Base-by-base conservation (phyloP, 495 filamentous ascomycete species). In the Amorphotheca resinae region DNA sequence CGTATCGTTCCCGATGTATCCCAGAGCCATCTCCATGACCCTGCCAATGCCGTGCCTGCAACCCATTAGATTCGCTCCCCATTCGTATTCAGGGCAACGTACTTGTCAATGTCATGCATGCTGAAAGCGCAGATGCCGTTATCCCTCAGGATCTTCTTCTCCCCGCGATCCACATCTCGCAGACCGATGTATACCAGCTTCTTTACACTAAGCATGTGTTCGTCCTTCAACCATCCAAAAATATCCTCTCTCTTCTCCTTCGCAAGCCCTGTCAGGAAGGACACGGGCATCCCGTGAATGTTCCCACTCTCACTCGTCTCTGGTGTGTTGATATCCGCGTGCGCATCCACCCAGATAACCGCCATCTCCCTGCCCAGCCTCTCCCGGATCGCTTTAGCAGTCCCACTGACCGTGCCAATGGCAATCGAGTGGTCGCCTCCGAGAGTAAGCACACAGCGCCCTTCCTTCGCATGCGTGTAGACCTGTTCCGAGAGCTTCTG, bases 171-270 rank as follows among this genome's bases (percentile, higher is more conserved):
- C 15, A 96, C 86, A 63, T 99, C 91, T 16, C 91, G 68, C 57
- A 99, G 65, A 15, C 88, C 91, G 56, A 99, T 99, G 62, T 99
- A 99, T 25, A 99, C 93, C 48, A 99, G 66, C 66, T 95, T 95
- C 63, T 74, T 82, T 36, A 80, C 59, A 58, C 73, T 89, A 18
- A 54, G 48, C 40, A 72, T 39, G 34, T 63, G 53, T 39, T 72
- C 64, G 11, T 78, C 67, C 55, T 77, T 60, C 38, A 96, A 53
- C 91, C 93, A 96, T 37, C 87, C 89, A 60, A 96, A 96, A 40
- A 82, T 69, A 45, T 84, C 79, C 35, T 69, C 67, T 40, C 76
- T 65, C 34, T 74, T 66, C 54, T 86, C 83, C 50, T 65, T 72
- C 20, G 87, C 80, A 38, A 96, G 64, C 14, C 89, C 82, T 0